Evolutionary conservation across 352 stramenopile genomes (phyloP).

Genomic region (Globisporangium perplexum): DNA sequence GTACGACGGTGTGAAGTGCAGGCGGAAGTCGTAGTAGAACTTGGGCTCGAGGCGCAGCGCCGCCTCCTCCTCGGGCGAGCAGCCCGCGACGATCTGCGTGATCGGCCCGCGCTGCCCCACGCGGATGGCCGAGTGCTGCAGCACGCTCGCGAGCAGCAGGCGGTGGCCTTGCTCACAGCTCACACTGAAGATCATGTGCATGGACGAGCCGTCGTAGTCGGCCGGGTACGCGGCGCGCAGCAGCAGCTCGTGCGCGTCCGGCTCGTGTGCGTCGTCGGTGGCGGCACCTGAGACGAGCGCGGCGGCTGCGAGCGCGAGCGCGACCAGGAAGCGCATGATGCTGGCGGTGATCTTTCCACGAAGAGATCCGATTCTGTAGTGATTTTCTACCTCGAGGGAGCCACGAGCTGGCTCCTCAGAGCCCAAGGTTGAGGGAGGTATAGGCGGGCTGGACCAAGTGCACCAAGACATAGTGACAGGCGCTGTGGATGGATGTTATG

Average conservation of each 20-base stretch:
- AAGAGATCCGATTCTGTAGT: too few relatives aligned
- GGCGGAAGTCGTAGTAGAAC: slow-evolving; percentile 23
- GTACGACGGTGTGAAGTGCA: slow-evolving; percentile 21
- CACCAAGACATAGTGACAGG: too few relatives aligned
- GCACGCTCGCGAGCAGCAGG: slow-evolving; percentile 12
- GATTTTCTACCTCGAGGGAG: too few relatives aligned
- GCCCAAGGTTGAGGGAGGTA: too few relatives aligned
- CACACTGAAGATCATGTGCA: slow-evolving; percentile 25
- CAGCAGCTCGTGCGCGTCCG: not conserved
- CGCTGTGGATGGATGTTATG: too few relatives aligned
- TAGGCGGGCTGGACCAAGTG: too few relatives aligned
- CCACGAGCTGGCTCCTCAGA: too few relatives aligned
- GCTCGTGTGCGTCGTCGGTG: too few relatives aligned
- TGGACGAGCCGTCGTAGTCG: slow-evolving; percentile 10
- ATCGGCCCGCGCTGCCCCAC: slow-evolving; percentile 20
- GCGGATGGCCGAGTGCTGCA: slow-evolving; percentile 18
- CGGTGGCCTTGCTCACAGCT: slow-evolving; percentile 20
- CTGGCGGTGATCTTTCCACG: not conserved
- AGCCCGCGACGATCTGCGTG: slow-evolving; percentile 25
- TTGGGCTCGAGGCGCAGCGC: slow-evolving; percentile 9
- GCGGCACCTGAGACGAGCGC: not conserved
- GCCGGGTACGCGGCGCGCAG: slow-evolving; percentile 4
- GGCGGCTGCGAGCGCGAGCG: not conserved
- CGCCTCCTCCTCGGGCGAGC: slow-evolving; percentile 8
- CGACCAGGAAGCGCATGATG: not conserved